Evolutionary conservation across 768 basidiomycete genomes (phyloP), one percentile per base, ranked within the genome.

Genomic region (Phlegmacium glaucopus): DNA sequence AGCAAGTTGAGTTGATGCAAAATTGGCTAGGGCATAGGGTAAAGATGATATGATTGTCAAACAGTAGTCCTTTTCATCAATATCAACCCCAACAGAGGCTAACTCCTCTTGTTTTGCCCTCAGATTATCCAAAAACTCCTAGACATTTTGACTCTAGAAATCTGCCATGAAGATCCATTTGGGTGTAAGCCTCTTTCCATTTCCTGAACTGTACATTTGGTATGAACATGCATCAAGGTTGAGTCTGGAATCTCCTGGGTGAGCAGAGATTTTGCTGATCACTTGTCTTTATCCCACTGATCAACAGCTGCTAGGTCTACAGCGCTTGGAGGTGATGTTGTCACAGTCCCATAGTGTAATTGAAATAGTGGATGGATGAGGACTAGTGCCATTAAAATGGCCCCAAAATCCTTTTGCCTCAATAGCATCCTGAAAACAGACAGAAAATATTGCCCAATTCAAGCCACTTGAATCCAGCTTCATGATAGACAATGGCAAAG

Each of bases 221-320:
- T 27, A 22, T 52, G 50, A 38, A 63, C 45, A 26, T 53, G 54
- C 27, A n/a, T n/a, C n/a, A n/a, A n/a, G n/a, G n/a, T n/a, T n/a
- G n/a, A n/a, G n/a, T n/a, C n/a, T n/a, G n/a, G n/a, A n/a, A n/a
- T n/a, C n/a, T n/a, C n/a, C n/a, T n/a, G n/a, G n/a, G n/a, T n/a
- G n/a, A n/a, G n/a, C 3, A 68, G 43, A 17, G 57, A 56, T 28
- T 51, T 56, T 15, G 66, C 61, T 3, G 69, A 48, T 49, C 56
- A 57, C 64, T 74, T 56, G 60, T 69, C 50, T 59, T 66, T 61
- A 50, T 68, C 46, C 72, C 72, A 67, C 18, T 50, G 39, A 22
- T 28, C 42, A 10, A 59, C 35, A 8, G 40, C 53, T 9, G 49
- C 15, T 39, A 7, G 17, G 41, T 26, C 13, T 10, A 50, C 37